Base-by-base conservation (phyloP, 1,284 basidiomycete species). In the Pulveroboletus sp. region DNA sequence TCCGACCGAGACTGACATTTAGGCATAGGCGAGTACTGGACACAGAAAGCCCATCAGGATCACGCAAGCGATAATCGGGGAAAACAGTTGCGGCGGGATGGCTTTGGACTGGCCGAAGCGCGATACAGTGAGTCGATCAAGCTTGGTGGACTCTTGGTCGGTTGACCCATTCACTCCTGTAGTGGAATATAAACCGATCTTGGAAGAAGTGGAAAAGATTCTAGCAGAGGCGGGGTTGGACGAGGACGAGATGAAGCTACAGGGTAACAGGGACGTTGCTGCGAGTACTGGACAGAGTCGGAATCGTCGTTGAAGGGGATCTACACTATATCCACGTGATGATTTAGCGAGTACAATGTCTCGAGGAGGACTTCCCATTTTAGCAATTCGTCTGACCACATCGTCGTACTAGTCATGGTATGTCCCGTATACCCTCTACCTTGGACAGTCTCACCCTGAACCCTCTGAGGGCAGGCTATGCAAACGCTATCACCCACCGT, bases 201-300 rank as follows among this genome's bases (percentile, higher is more conserved):
- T 94, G 21, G 76, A 86, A 60, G 89, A 93, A 71, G 89, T 96
- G 8, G 92, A 94, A 67, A 85, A 82, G 54, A 95, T 95, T 50
- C 74, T 95, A 52, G 82, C 82, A 16, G 91, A 93, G 63, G 93
- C 94, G 0, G 94, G 93, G 3, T 72, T 96, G 52, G 93, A 96
- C 57, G 89, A 91, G 53, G 87, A 90, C 10, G 93, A 94, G 59
- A 87, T 91, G 75, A 77, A 40, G 43, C 39, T 42, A 53, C 67
- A 58, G 32, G 61, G 53, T 37, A 33, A 75, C 72, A 45, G 78
- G 73, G 49, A 71, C 66, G 42, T 60, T 60, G 19, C 9, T 2
- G 66, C 24, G 64, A 68, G 56, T 26, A 8, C 41, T 17, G 65
- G 57, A 16, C 76, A 80, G 63, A 85, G 78, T 67, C 74, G 84